Conservation (phyloP, 2,329 filamentous ascomycete species). For the Ceratocystiopsis sp. region DNA sequence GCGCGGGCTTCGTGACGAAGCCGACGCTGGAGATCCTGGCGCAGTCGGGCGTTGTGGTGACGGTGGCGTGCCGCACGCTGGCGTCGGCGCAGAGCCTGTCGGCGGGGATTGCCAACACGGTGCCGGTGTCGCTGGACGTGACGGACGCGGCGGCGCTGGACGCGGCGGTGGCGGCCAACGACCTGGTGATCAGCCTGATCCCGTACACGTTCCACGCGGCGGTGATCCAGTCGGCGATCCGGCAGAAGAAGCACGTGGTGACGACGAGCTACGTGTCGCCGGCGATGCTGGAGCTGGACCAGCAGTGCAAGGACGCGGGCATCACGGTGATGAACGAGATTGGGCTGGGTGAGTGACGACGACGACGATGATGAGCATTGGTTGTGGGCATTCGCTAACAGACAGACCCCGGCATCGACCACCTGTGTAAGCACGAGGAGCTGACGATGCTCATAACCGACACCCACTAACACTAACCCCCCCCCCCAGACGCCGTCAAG, state of each 20-base stretch:
- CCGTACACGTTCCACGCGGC: slow-evolving; percentile 79
- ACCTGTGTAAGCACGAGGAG: slow-evolving; percentile 24
- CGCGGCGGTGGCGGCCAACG: slow-evolving; percentile 59
- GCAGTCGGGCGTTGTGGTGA: slow-evolving; percentile 43
- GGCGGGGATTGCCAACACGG: slow-evolving; percentile 53
- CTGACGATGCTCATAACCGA: not conserved
- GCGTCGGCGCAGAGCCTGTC: slow-evolving; percentile 59
- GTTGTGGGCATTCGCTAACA: slow-evolving; percentile 7
- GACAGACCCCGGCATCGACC: slow-evolving; percentile 52
- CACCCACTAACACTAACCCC: not conserved
- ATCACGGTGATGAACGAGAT: slow-evolving; percentile 99
- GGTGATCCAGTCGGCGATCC: slow-evolving; percentile 88
- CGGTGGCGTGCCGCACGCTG: slow-evolving; percentile 69
- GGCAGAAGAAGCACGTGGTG: slow-evolving; percentile 88
- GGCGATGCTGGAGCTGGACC: slow-evolving; percentile 78
- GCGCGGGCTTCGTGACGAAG: slow-evolving; percentile 41
- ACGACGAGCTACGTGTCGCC: slow-evolving; percentile 89
- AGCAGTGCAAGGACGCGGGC: slow-evolving; percentile 68
- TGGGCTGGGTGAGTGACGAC: slow-evolving; percentile 31
- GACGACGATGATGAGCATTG: no score
- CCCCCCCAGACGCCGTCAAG: slow-evolving; percentile 60
- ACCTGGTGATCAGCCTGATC: slow-evolving; percentile 68
- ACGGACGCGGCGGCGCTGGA: slow-evolving; percentile 61
- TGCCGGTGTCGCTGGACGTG: slow-evolving; percentile 72
- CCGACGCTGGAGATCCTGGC: slow-evolving; percentile 48